Percentiles rank a stretch among this genome's conserved stretches.
Evolutionary conservation across 1,284 basidiomycete genomes (phyloP).

Genomic region (Inonotus obliquus): DNA sequence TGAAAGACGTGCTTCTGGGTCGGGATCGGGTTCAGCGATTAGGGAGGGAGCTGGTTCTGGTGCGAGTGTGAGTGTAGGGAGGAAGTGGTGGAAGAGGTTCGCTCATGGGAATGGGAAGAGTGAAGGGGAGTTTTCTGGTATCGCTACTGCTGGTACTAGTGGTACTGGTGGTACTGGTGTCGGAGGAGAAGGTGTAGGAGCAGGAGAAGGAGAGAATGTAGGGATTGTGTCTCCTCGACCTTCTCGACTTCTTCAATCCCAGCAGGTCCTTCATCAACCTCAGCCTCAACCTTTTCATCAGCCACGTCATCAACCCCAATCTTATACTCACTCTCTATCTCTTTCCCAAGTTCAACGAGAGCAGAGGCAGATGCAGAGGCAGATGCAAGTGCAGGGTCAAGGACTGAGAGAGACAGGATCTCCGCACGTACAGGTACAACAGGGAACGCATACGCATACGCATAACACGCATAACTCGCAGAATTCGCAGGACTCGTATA

Average conservation of each 20-base stretch:
- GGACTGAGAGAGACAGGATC: not conserved
- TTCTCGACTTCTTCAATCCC: not conserved
- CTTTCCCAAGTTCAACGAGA: not conserved
- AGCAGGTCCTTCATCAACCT: not conserved
- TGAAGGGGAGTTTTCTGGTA: no score
- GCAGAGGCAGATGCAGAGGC: no score
- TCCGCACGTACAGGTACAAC: not conserved
- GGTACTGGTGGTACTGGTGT: no score
- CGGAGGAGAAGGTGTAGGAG: no score
- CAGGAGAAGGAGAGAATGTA: not conserved
- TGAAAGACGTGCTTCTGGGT: slow-evolving; percentile 3
- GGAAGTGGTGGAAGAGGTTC: slow-evolving; percentile 17
- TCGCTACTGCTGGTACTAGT: no score
- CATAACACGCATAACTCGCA: not conserved
- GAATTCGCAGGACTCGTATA: no score
- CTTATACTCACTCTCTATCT: not conserved
- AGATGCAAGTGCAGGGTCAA: no score
- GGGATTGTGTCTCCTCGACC: not conserved
- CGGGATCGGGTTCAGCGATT: not conserved
- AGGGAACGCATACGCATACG: not conserved
- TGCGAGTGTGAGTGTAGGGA: not conserved
- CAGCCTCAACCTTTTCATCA: not conserved
- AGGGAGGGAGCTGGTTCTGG: no score
- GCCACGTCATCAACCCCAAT: not conserved
- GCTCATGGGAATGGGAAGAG: not conserved